Base-by-base conservation (phyloP, 257 asterid species). In the Lavandula angustifolia region DNA sequence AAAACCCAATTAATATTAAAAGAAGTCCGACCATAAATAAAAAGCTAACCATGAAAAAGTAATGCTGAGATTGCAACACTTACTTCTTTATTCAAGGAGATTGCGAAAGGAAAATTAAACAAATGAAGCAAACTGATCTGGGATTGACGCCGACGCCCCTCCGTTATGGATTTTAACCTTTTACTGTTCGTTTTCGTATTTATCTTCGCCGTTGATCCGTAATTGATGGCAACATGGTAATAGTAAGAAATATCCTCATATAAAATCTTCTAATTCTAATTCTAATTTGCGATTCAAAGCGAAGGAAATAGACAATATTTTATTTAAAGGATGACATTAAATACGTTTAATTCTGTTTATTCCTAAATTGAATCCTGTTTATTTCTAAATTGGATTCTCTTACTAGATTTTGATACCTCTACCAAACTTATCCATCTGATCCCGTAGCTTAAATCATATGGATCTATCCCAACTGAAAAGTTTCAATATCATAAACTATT, bases 41-140 rank as follows among this genome's bases (percentile, higher is more conserved):
- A 9, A 53, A 8, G 49, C 61, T 56, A 59, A 66, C 72, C 59
- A 12, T 22, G n/a, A 56, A 60, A 10, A 9, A 29, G 54, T 22
- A 42, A 60, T 52, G 44, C 60, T 27, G 46, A 47, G 53, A 66
- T 44, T 48, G 77, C 59, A 55, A 37, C 55, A 59, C 43, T 43
- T 44, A 54, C 44, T 54, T 9, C 33, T 37, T 12, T 27, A 12
- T 11, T 6, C 27, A 22, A 22, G 27, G 27, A 22, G 27, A 22
- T 22, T 22, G 27, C 27, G 27, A 22, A 2, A 22, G 27, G 27
- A 22, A 22, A 22, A 22, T 22, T 22, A 22, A 22, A 22, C 27
- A 22, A 22, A 22, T 22, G 2, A 22, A 22, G 27, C 27, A 22
- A 22, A 22, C 27, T 22, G 27, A 2, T 22, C 27, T 22, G 27